These are phyloP conservation scores for Phytopythium vexans DNA, from an alignment of 352 stramenopile species.

Conservation along the genomic window DNA sequence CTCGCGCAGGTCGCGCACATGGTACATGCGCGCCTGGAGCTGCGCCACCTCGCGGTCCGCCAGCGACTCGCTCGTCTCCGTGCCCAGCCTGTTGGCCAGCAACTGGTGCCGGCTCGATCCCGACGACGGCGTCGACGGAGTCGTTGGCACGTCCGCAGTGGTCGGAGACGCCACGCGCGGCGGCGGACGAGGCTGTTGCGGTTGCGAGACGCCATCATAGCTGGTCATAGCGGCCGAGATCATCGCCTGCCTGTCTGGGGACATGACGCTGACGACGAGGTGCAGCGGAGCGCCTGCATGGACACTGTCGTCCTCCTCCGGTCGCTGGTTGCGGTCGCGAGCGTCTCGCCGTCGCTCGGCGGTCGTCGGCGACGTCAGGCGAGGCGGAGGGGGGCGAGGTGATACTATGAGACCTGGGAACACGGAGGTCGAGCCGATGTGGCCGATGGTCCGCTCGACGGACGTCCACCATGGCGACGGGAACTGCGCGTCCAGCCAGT, in stretches of 20 bases:
- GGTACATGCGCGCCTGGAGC: slow-evolving; percentile 33
- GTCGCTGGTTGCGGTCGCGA: neutral
- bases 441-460: slow-evolving; percentile 19
- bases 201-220: no score
- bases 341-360: no score
- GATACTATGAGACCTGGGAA: no score
- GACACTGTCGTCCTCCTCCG: neutral
- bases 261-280: slow-evolving; percentile 14
- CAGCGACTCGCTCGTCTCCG: slow-evolving; percentile 19
- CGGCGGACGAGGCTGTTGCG: neutral
- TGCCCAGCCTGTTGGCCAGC: slow-evolving; percentile 47
- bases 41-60: slow-evolving; percentile 40
- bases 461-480: slow-evolving; percentile 50
- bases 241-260: slow-evolving; percentile 8
- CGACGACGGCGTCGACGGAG: slow-evolving; percentile 2
- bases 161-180: neutral
- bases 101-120: slow-evolving; percentile 54
- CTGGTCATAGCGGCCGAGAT: no score
- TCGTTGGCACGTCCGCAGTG: neutral
- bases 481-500: slow-evolving; percentile 45
- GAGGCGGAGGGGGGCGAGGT: no score
- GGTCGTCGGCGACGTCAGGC: no score
- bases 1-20: slow-evolving; percentile 57
- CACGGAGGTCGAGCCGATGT: neutral
- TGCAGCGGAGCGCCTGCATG: slow-evolving; percentile 9